Conservation (phyloP, 164 flowering plant species). For the Euptelea pleiosperma region DNA sequence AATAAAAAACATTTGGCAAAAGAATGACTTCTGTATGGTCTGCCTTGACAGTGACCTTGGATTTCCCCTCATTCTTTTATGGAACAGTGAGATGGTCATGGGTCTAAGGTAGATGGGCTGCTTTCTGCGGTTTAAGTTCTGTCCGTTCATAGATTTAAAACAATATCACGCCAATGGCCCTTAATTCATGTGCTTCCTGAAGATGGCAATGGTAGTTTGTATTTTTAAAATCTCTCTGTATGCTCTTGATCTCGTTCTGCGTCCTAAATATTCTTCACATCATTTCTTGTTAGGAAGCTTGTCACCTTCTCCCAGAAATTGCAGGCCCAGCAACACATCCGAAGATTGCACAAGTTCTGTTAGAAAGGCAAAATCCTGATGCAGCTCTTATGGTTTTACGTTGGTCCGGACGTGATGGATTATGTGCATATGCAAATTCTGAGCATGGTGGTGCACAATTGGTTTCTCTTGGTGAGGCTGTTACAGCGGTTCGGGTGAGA, state of each 20-base stretch:
- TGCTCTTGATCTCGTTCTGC: background rate
- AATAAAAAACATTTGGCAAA: too few species aligned
- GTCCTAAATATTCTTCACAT: slow-evolving; percentile 9
- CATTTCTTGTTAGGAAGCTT: slow-evolving; percentile 66
- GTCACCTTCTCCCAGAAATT: slow-evolving; percentile 82
- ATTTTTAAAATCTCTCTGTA: too few species aligned
- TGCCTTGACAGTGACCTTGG: too few species aligned
- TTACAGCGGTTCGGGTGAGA: slow-evolving; percentile 80
- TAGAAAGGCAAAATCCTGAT: slow-evolving; percentile 82
- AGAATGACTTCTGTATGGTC: too few species aligned
- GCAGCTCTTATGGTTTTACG: slow-evolving; percentile 87
- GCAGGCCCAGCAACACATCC: slow-evolving; percentile 78
- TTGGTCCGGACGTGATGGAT: slow-evolving; percentile 78
- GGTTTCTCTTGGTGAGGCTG: slow-evolving; percentile 73
- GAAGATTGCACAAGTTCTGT: slow-evolving; percentile 80
- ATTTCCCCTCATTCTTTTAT: too few species aligned
- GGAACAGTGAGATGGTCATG: too few species aligned
- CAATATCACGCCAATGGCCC: too few species aligned
- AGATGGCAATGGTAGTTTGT: too few species aligned
- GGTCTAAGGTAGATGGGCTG: too few species aligned
- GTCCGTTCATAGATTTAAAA: too few species aligned
- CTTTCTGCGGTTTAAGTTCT: too few species aligned
- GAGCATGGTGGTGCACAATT: slow-evolving; percentile 40
- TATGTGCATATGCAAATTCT: slow-evolving; percentile 20
- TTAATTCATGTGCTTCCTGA: too few species aligned